These are phyloP conservation scores for Eimeria sp. DNA, from an alignment of 169 alveolate species.

Conservation along the genomic window DNA sequence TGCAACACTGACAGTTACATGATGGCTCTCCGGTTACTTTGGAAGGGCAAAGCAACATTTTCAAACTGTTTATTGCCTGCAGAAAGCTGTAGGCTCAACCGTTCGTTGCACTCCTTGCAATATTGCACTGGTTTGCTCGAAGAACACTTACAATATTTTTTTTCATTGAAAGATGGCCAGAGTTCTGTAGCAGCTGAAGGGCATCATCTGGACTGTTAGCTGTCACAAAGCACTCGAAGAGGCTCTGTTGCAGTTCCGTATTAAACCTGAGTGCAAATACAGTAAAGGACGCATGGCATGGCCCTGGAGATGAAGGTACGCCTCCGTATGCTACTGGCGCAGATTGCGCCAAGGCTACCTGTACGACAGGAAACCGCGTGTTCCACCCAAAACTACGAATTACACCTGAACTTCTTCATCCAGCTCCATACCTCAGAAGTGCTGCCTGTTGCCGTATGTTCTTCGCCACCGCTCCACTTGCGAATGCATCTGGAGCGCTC, in stretches of 20 bases:
- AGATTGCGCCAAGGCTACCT: not conserved
- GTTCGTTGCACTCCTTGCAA: not conserved
- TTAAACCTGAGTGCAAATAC: constrained; percentile 31
- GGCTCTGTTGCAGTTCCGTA: constrained; percentile 74
- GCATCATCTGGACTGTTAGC: constrained; percentile 68
- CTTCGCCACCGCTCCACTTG: constrained; percentile 37
- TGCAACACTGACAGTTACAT: not conserved
- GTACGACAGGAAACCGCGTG: not conserved
- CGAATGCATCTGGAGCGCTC: constrained; percentile 49
- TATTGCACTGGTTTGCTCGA: not conserved
- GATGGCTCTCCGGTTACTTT: not conserved
- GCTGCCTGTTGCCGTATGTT: constrained; percentile 25
- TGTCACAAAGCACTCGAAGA: constrained; percentile 61
- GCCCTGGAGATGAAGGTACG: not conserved
- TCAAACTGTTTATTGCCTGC: too few species aligned
- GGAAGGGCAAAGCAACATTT: not conserved
- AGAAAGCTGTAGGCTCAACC: not conserved
- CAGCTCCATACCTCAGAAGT: constrained; percentile 27
- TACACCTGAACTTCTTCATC: not conserved
- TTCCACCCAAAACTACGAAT: not conserved
- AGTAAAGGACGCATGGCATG: not conserved
- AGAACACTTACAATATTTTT: not conserved
- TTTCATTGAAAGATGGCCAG: constrained; percentile 24
- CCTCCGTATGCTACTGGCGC: not conserved
- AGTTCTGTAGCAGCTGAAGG: constrained; percentile 50